phyloP scores from a whole-genome alignment of 2,329 filamentous ascomycete genomes.

The Ophiostoma novo-ulmi region DNA sequence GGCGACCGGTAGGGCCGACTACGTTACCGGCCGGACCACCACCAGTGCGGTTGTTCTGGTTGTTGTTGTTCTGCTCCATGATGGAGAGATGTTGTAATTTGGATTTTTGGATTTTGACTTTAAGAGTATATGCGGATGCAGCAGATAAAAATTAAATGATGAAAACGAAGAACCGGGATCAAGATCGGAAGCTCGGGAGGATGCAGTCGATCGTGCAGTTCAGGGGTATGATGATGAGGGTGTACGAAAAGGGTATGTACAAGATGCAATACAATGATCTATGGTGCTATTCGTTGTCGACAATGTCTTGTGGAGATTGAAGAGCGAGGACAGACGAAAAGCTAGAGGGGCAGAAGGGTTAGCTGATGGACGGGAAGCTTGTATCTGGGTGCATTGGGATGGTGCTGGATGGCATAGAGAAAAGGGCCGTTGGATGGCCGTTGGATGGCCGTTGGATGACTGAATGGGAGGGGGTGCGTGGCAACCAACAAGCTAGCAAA shows the following conservation, averaged over 20 bases:
- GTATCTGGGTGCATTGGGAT: not conserved
- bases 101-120: not conserved
- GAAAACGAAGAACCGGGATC: constrained; percentile 2
- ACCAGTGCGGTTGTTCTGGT: not conserved
- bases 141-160: not conserved
- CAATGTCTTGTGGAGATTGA: not conserved
- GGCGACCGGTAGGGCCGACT: constrained; percentile 75
- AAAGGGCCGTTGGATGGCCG: too few relatives aligned
- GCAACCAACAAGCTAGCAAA: not conserved
- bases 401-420: not conserved
- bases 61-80: constrained; percentile 15
- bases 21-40: constrained; percentile 39
- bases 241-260: constrained; percentile 3
- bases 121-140: not conserved
- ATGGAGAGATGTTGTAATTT: not conserved
- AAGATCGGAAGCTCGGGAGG: not conserved
- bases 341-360: not conserved
- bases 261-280: not conserved
- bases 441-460: too few relatives aligned
- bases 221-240: constrained; percentile 5
- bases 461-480: not conserved
- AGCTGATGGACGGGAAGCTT: not conserved
- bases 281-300: constrained; percentile 11
- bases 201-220: constrained; percentile 14
- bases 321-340: not conserved